Base-by-base conservation (phyloP, 768 basidiomycete species). In the Calocybe indica region DNA sequence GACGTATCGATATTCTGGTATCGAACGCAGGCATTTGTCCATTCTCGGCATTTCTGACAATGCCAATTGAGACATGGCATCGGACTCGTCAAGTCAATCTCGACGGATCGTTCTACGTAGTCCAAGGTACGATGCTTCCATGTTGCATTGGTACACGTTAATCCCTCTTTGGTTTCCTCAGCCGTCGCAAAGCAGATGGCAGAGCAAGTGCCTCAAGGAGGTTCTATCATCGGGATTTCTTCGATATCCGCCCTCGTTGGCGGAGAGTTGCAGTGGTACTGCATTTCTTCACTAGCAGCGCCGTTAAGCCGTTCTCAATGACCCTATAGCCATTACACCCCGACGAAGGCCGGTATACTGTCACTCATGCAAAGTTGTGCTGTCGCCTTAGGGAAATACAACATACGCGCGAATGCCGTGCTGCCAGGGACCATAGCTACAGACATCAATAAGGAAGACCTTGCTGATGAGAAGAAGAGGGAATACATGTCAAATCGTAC, bases 201-300 rank as follows among this genome's bases (percentile, higher is more conserved):
- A 52, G 64, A 54, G 11, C 87, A 88, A 55, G 67, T 61, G 6
- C 84, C 84, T 2, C 80, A 80, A 58, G 85, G 86, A 3, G 87
- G 87, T 4, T 77, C 81, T 3, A 86, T 89, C 57, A 80, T 89
- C 35, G 84, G 79, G 14, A 79, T 88, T 28, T 84, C 85, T 8
- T 85, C 82, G n/a, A 88, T 88, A 49, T 86, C 83, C 28, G 88
- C 85, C 0, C 72, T 88, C 12, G 85, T 88, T 40, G 87, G 87
- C 6, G 88, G 87, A 11, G 85, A 77, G 52, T 67, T 79, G 47
- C 86, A 88, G 65, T 79, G 76, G 76, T 79, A 52, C 45, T 67
- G 52, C 41, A 22, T 28, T 28, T 9, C n/a, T 11, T 10, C 11
- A 10, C 32, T 12, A 15, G 28, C 29, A 33, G 40, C 22, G 22